Conservation (phyloP, 2,329 filamentous ascomycete species). For the Ceratocystis eucalypticola region DNA sequence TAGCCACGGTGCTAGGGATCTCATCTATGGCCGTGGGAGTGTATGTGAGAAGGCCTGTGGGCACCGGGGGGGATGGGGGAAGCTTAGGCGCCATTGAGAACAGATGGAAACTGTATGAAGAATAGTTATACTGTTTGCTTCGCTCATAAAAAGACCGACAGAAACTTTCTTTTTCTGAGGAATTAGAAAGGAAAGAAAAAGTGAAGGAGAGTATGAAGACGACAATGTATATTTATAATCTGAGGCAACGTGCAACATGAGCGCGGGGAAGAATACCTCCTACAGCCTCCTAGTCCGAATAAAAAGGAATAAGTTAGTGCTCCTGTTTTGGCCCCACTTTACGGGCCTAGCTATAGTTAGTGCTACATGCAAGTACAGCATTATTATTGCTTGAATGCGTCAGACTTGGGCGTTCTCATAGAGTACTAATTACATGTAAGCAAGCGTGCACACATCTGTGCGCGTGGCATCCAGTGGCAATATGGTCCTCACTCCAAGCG, state of each 20-base stretch:
- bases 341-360: too few relatives aligned
- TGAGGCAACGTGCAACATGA: neutral
- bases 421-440: too few relatives aligned
- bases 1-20: constrained; percentile 48
- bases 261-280: neutral
- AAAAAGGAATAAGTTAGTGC: neutral
- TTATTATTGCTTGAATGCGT: too few relatives aligned
- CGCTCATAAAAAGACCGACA: neutral
- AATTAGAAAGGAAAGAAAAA: neutral
- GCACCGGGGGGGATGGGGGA: constrained; percentile 5
- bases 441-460: too few relatives aligned
- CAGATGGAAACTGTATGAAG: neutral
- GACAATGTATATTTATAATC: neutral
- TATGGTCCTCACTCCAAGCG: too few relatives aligned
- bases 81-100: constrained; percentile 1
- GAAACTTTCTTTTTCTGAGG: neutral
- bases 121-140: neutral
- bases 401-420: too few relatives aligned
- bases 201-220: neutral
- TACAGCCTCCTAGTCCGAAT: neutral
- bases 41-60: constrained; percentile 27
- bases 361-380: too few relatives aligned
- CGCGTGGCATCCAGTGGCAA: too few relatives aligned
- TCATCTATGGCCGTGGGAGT: neutral
- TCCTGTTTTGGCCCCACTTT: too few relatives aligned